phyloP scores from a whole-genome alignment of 352 stramenopile species.

The Aphanomyces cochlioides region DNA sequence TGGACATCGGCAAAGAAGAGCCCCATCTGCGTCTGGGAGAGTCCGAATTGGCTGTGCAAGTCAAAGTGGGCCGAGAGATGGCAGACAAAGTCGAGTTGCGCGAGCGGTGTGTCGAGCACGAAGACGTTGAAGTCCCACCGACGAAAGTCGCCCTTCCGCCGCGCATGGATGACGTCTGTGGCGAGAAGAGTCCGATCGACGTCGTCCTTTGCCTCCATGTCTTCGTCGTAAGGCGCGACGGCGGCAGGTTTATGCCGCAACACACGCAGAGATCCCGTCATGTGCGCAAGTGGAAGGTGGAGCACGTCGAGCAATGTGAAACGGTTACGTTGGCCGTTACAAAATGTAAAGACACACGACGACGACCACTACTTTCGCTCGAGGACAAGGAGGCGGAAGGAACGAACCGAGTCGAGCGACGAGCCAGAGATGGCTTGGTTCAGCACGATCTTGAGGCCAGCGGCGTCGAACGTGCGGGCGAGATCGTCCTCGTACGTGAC shows the following conservation, averaged over 20 bases:
- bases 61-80: slow-evolving; percentile 15
- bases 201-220: too few relatives aligned
- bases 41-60: neutral
- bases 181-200: neutral
- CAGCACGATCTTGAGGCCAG: slow-evolving; percentile 48
- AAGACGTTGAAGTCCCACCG: slow-evolving; percentile 27
- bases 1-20: slow-evolving; percentile 19
- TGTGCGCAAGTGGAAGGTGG: too few relatives aligned
- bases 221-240: too few relatives aligned
- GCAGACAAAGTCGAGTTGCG: slow-evolving; percentile 15
- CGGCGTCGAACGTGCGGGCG: slow-evolving; percentile 59
- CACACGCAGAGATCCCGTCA: too few relatives aligned
- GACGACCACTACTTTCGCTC: slow-evolving; percentile 36
- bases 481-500: slow-evolving; percentile 83
- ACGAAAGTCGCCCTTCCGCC: slow-evolving; percentile 7
- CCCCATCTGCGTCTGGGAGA: neutral
- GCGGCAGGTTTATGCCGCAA: too few relatives aligned
- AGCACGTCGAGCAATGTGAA: too few relatives aligned
- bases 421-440: slow-evolving; percentile 60
- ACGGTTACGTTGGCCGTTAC: too few relatives aligned
- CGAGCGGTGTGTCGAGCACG: slow-evolving; percentile 3
- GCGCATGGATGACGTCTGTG: neutral
- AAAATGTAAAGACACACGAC: neutral
- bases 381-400: slow-evolving; percentile 62
- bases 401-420: slow-evolving; percentile 52